phyloP scores from a whole-genome alignment of 1,284 basidiomycete species.

The Dichomitus squalens region DNA sequence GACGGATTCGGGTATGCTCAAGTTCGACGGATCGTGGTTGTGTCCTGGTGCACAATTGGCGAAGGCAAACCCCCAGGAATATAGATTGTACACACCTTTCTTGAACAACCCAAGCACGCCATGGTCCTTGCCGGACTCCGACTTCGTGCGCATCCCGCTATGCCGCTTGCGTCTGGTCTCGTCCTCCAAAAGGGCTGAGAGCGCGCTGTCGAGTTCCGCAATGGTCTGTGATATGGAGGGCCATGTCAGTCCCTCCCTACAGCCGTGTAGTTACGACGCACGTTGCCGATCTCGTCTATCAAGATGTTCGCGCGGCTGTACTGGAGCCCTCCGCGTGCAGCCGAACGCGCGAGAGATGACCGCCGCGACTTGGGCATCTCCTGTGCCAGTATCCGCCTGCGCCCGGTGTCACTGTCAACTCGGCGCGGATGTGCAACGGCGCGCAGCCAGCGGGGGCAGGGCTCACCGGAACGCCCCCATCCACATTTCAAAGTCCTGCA shows the following conservation, averaged over 20 bases:
- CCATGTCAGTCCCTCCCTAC: constrained; percentile 1
- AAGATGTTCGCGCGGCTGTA: constrained; percentile 50
- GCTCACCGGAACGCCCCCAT: constrained; percentile 70
- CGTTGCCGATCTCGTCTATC: constrained; percentile 62
- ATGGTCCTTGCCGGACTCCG: constrained; percentile 31
- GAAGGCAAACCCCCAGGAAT: background rate
- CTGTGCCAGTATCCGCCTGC: constrained; percentile 59
- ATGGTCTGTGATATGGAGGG: constrained; percentile 30
- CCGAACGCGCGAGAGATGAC: constrained; percentile 41
- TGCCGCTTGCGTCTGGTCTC: constrained; percentile 24
- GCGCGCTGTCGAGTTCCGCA: constrained; percentile 28
- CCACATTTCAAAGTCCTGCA: constrained; percentile 75
- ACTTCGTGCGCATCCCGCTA: constrained; percentile 19
- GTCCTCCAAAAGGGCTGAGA: constrained; percentile 28
- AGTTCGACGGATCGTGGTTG: constrained; percentile 21
- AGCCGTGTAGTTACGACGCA: constrained; percentile 34
- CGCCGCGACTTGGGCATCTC: constrained; percentile 46
- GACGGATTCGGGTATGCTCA: constrained; percentile 10
- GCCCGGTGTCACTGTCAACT: background rate
- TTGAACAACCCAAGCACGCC: constrained; percentile 34
- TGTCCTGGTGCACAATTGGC: constrained; percentile 15
- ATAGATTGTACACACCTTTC: constrained; percentile 28
- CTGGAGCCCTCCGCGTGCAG: constrained; percentile 27
- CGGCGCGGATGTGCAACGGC: background rate
- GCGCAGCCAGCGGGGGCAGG: background rate